Evolutionary conservation across 208 protist genomes (phyloP).

Genomic region (Leishmania turanica): DNA sequence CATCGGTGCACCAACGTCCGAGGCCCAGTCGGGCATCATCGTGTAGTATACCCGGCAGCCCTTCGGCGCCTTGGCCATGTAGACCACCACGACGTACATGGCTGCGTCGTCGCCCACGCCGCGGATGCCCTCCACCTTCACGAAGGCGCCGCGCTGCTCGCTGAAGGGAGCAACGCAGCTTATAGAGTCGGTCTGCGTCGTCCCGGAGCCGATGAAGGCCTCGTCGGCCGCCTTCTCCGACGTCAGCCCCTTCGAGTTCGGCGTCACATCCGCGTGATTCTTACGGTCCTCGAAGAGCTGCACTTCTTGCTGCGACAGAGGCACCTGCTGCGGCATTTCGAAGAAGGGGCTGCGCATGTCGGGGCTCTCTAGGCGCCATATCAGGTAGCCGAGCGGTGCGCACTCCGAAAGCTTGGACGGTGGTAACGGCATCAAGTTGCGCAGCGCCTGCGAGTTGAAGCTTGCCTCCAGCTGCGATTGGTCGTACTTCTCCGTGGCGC

Average conservation of each 20-base stretch:
- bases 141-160: conserved; percentile 55
- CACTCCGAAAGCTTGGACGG: conserved; percentile 45
- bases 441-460: conserved; percentile 61
- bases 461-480: conserved; percentile 56
- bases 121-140: conserved; percentile 55
- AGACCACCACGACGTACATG: conserved; percentile 46
- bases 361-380: conserved; percentile 53
- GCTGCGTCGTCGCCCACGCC: conserved; percentile 51
- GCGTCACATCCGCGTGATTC: conserved; percentile 6
- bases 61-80: conserved; percentile 29
- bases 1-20: conserved; percentile 53
- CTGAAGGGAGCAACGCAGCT: conserved; percentile 51
- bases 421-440: conserved; percentile 43
- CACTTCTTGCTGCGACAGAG: conserved; percentile 55
- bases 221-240: conserved; percentile 29
- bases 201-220: conserved; percentile 36
- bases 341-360: conserved; percentile 43
- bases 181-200: conserved; percentile 38
- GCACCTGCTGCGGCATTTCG: conserved; percentile 54
- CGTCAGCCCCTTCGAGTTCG: conserved; percentile 23
- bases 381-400: conserved; percentile 53
- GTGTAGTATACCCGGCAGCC: conserved; percentile 34
- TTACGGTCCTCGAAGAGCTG: conserved; percentile 34
- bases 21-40: conserved; percentile 56
- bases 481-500: conserved; percentile 45